Evolutionary conservation across 371 early-diverging fungal species (phyloP).

Genomic region (Parasitella parasitica): DNA sequence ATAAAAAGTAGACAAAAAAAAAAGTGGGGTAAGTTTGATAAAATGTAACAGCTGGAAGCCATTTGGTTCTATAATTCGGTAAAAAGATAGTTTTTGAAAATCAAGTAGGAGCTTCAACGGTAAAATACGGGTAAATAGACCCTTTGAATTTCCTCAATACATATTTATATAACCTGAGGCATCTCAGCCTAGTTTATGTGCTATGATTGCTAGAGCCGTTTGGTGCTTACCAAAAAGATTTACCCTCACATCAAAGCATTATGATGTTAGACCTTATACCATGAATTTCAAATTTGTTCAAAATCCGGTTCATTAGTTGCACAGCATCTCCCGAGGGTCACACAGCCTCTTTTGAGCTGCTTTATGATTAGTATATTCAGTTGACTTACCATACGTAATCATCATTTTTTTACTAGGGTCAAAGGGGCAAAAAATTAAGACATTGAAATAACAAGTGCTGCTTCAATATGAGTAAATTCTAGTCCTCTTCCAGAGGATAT

Average conservation of each 20-base stretch:
- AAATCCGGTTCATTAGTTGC: background rate
- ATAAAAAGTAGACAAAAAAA: background rate
- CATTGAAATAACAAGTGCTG: too few relatives aligned
- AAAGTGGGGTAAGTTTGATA: background rate
- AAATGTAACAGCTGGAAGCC: background rate
- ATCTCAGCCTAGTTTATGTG: too few relatives aligned
- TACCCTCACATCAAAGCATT: too few relatives aligned
- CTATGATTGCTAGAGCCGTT: too few relatives aligned
- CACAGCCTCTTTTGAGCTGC: background rate
- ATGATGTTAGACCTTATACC: too few relatives aligned
- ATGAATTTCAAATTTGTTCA: background rate
- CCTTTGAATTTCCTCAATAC: background rate
- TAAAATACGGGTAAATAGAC: background rate
- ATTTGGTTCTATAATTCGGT: too few relatives aligned
- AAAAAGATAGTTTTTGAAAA: too few relatives aligned
- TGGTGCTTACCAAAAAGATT: too few relatives aligned
- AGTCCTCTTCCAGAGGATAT: too few relatives aligned
- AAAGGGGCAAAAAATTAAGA: background rate
- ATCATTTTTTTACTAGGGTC: background rate
- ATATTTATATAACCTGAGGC: background rate
- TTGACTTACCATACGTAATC: background rate
- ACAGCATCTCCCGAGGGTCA: background rate
- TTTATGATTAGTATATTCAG: background rate
- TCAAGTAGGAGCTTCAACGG: constrained; percentile 1
- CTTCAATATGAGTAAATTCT: too few relatives aligned